These are phyloP conservation scores for Saccharomycopsis fermentans DNA, from an alignment of 805 yeast species.

Conservation along the genomic window DNA sequence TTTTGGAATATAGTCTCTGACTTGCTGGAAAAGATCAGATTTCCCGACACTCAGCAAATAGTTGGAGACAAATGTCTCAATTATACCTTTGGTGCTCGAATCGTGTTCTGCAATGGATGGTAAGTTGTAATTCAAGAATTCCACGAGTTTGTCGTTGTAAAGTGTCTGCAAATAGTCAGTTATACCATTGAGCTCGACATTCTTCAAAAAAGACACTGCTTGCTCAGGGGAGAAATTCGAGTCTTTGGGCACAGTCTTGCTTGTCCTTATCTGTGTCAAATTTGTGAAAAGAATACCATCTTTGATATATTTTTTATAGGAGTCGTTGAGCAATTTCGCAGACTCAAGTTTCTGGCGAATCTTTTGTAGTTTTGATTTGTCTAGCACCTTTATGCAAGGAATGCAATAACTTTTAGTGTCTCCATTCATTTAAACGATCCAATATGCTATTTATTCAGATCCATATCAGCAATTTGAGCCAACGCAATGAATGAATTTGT, in stretches of 20 bases:
- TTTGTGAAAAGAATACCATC: not conserved
- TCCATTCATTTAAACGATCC: too few species aligned
- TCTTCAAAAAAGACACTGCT: not conserved
- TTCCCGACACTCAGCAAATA: not conserved
- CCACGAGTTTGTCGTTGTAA: not conserved
- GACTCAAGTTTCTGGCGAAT: not conserved
- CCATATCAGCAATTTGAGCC: too few species aligned
- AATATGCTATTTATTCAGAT: too few species aligned
- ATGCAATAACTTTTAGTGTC: too few species aligned
- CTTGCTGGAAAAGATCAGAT: slow-evolving; percentile 14
- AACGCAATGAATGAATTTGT: too few species aligned
- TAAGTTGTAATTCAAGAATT: not conserved
- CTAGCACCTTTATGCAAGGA: not conserved
- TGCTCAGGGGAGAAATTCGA: not conserved
- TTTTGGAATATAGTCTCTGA: slow-evolving; percentile 28
- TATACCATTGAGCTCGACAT: not conserved
- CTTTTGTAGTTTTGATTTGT: not conserved
- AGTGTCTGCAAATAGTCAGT: not conserved
- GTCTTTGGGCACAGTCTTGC: not conserved
- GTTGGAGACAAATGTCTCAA: not conserved
- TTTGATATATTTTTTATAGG: not conserved
- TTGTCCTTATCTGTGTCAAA: not conserved
- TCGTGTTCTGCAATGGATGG: too few species aligned
- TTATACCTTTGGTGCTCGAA: not conserved
- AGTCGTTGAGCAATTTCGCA: not conserved